Evolutionary conservation across 2,329 filamentous ascomycete species (phyloP).

Genomic region (Cladosporium sp.): DNA sequence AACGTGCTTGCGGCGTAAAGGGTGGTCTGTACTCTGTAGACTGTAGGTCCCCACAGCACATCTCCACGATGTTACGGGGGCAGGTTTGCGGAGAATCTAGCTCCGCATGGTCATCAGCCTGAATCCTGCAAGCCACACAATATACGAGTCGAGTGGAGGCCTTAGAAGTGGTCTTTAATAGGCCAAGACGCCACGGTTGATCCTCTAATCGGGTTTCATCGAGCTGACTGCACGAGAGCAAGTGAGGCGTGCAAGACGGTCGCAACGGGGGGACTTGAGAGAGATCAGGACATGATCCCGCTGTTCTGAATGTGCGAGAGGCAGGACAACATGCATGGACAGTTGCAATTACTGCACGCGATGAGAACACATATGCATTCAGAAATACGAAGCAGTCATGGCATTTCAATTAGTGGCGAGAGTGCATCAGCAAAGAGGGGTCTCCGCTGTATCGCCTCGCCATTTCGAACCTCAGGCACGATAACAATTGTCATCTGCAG

Average conservation of each 20-base stretch:
- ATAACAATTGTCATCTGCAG: slow-evolving; percentile 4
- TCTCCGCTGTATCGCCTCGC: not conserved
- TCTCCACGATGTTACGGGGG: not conserved
- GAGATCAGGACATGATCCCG: not conserved
- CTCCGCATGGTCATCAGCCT: not conserved
- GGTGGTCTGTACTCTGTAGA: not conserved
- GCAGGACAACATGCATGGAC: not conserved
- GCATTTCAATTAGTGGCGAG: not conserved
- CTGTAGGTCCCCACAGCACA: not conserved
- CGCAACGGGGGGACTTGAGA: not conserved
- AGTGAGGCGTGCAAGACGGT: not conserved
- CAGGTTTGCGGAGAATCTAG: not conserved
- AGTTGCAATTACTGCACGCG: not conserved
- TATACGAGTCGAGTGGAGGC: not conserved
- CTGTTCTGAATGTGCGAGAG: not conserved
- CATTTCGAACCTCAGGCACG: not conserved
- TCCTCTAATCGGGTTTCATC: not conserved
- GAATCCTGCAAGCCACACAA: slow-evolving; percentile 7
- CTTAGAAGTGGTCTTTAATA: not conserved
- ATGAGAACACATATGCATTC: not conserved
- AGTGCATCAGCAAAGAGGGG: not conserved
- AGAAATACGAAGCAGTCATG: not conserved
- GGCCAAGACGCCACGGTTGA: not conserved
- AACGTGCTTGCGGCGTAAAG: not conserved
- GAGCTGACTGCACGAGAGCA: not conserved